Evolutionary conservation across 306 rosid genomes (phyloP).

Genomic region (Lathyrus oleraceus): DNA sequence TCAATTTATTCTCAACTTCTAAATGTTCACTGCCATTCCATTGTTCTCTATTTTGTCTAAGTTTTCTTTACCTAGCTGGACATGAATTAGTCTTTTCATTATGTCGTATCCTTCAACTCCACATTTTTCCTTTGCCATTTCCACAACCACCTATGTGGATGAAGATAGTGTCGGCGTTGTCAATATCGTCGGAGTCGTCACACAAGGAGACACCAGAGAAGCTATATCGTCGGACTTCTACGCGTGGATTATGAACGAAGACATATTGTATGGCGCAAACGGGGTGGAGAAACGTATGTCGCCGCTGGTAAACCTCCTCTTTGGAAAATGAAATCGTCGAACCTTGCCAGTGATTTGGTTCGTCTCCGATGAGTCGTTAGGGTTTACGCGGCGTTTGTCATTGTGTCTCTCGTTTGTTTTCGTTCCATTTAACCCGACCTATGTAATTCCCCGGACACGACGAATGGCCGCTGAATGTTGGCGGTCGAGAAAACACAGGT

Average conservation of each 20-base stretch:
- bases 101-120: conserved; percentile 83
- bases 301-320: conserved; percentile 44
- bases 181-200: conserved; percentile 65
- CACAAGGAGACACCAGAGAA: conserved; percentile 61
- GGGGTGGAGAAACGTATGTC: conserved; percentile 45
- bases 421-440: conserved; percentile 56
- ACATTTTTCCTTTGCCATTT: conserved; percentile 80
- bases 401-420: conserved; percentile 48
- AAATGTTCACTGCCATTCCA: conserved; percentile 34
- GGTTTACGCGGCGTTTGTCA: conserved; percentile 40
- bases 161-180: conserved; percentile 70
- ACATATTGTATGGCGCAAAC: conserved; percentile 77
- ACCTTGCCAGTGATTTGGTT: conserved; percentile 47
- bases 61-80: conserved; percentile 49
- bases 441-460: background rate
- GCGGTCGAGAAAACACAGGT: conserved; percentile 25
- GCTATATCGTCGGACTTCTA: conserved; percentile 68
- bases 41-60: conserved; percentile 26
- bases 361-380: conserved; percentile 45
- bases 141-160: conserved; percentile 61
- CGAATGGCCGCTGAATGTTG: background rate
- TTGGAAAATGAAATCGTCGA: conserved; percentile 55
- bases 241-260: conserved; percentile 70
- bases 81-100: conserved; percentile 80
- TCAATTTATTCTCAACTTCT: conserved; percentile 64